phyloP scores from a whole-genome alignment of 1,284 basidiomycete species.

The Rhodofomes roseus region DNA sequence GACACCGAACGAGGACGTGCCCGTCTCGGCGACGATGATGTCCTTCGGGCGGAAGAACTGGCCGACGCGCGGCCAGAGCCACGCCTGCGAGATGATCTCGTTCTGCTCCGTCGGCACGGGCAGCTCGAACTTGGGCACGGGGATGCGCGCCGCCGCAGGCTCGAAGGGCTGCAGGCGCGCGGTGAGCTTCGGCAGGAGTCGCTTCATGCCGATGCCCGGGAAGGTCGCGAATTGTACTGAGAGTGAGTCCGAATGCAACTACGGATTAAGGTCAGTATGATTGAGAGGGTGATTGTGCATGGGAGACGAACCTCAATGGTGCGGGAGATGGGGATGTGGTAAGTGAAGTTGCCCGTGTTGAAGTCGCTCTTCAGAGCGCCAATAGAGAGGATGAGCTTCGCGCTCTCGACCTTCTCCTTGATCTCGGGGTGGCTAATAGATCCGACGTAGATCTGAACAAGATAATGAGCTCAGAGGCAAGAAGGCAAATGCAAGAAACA shows the following conservation, averaged over 20 bases:
- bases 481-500: conserved; percentile 23
- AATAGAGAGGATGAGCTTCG: conserved; percentile 83
- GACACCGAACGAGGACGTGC: conserved; percentile 41
- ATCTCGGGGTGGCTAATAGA: conserved; percentile 70
- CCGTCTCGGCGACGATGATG: conserved; percentile 85
- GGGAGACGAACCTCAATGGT: conserved; percentile 54
- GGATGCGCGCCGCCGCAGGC: conserved; percentile 35
- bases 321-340: conserved; percentile 57
- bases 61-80: conserved; percentile 85
- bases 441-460: conserved; percentile 73
- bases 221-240: conserved; percentile 63
- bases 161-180: conserved; percentile 45
- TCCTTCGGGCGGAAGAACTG: conserved; percentile 77
- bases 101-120: conserved; percentile 47
- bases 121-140: conserved; percentile 46
- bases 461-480: too few relatives aligned
- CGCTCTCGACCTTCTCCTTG: conserved; percentile 74
- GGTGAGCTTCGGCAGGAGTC: conserved; percentile 66
- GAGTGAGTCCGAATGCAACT: conserved; percentile 85
- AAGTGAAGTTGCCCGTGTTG: conserved; percentile 86
- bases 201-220: conserved; percentile 68
- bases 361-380: conserved; percentile 86
- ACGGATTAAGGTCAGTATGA: background rate
- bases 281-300: background rate
- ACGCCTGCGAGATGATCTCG: conserved; percentile 65